These are phyloP conservation scores for Candida suzukii DNA, from an alignment of 805 yeast genomes.

Conservation along the genomic window DNA sequence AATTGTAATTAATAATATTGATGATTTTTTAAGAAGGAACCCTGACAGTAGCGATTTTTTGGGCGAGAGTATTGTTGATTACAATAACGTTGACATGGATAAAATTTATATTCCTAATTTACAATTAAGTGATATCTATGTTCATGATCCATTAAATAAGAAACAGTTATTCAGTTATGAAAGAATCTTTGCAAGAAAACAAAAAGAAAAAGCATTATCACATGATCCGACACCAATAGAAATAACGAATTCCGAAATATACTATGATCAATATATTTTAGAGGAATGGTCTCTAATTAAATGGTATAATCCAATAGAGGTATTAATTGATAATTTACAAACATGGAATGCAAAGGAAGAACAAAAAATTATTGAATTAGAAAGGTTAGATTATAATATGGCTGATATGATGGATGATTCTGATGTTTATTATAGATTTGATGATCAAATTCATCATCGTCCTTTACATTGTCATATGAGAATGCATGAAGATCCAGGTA, in stretches of 20 bases:
- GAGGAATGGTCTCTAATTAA: conserved; percentile 15
- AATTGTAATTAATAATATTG: conserved; percentile 16
- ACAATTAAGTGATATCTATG: conserved; percentile 9
- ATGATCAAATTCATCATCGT: background rate
- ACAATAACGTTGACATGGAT: conserved; percentile 2
- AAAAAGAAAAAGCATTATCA: background rate
- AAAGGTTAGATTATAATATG: conserved; percentile 3
- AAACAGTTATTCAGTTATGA: conserved; percentile 5
- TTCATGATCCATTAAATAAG: background rate
- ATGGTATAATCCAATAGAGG: conserved; percentile 16
- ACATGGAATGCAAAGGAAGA: conserved; percentile 7
- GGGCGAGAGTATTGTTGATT: conserved; percentile 1
- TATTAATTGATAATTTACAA: conserved; percentile 10
- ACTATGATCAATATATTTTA: conserved; percentile 12
- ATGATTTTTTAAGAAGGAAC: conserved; percentile 17
- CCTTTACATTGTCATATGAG: background rate
- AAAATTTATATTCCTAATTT: conserved; percentile 9
- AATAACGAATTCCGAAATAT: conserved; percentile 14
- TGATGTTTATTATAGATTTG: background rate
- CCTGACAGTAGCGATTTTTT: conserved; percentile 8
- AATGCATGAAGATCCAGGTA: background rate
- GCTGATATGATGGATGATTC: conserved; percentile 2
- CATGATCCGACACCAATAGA: conserved; percentile 2
- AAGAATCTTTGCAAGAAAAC: conserved; percentile 1
- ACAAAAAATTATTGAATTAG: background rate